Percentiles rank a stretch among this genome's conserved stretches.
Evolutionary conservation across 768 basidiomycete species (phyloP).

Genomic region (Kwoniella sp.): DNA sequence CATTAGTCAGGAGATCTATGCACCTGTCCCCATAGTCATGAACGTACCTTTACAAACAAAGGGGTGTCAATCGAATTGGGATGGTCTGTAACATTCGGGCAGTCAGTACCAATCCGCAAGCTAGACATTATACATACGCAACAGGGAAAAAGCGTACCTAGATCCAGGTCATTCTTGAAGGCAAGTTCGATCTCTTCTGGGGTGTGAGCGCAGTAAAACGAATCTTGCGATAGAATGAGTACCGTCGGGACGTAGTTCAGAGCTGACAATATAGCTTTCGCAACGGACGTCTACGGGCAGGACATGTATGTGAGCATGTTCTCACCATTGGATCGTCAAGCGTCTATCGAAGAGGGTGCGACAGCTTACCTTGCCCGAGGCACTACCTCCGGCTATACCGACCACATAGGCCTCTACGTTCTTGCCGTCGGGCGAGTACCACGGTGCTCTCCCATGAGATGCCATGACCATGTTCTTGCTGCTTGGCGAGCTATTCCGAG

Average conservation of each 20-base stretch:
- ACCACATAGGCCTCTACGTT: slow-evolving; percentile 57
- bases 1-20: neutral
- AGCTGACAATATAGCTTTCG: slow-evolving; percentile 55
- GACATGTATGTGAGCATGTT: too few relatives aligned
- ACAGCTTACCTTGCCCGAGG: slow-evolving; percentile 57
- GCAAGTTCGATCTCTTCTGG: slow-evolving; percentile 81
- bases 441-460: slow-evolving; percentile 53
- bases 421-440: slow-evolving; percentile 57
- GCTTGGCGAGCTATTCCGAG: neutral
- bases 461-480: slow-evolving; percentile 50
- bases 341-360: neutral
- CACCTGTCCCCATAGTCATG: neutral
- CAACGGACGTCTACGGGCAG: slow-evolving; percentile 55
- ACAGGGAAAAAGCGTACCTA: slow-evolving; percentile 22
- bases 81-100: slow-evolving; percentile 64
- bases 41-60: slow-evolving; percentile 73
- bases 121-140: neutral
- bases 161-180: slow-evolving; percentile 65
- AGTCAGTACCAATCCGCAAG: neutral
- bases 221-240: slow-evolving; percentile 83
- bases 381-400: slow-evolving; percentile 59
- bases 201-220: slow-evolving; percentile 83
- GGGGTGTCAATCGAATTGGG: slow-evolving; percentile 91
- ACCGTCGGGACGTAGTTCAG: slow-evolving; percentile 61
- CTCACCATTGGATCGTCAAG: neutral